These are phyloP conservation scores for Hibiscus trionum DNA, from an alignment of 345 rosid genomes.

Conservation along the genomic window DNA sequence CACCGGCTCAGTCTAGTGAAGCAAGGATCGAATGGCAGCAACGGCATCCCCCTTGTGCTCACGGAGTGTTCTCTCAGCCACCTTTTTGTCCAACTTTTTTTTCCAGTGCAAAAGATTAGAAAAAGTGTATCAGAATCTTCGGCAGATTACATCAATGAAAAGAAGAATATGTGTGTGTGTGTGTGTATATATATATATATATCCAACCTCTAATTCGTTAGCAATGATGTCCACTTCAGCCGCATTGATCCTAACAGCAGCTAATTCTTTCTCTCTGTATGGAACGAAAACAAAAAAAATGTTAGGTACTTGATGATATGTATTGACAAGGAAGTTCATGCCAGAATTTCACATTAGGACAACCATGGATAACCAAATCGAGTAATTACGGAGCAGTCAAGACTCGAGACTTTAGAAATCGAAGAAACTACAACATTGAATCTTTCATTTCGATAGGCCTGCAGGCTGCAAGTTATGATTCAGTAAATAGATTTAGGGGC, in stretches of 20 bases:
- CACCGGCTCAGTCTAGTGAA: slow-evolving; percentile 25
- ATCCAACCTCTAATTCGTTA: slow-evolving; percentile 81
- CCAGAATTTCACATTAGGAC: background rate
- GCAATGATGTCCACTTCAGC: slow-evolving; percentile 87
- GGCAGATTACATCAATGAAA: background rate
- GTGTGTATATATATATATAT: background rate
- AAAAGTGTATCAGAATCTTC: background rate
- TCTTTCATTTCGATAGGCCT: background rate
- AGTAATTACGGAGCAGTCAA: background rate
- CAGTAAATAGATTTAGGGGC: background rate
- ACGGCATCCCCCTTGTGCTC: slow-evolving; percentile 98
- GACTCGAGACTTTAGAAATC: background rate
- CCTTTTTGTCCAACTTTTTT: slow-evolving; percentile 49
- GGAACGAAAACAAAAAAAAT: background rate
- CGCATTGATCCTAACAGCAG: slow-evolving; percentile 89
- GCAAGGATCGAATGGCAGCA: slow-evolving; percentile 77
- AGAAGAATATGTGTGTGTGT: background rate
- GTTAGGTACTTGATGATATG: background rate
- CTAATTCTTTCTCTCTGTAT: slow-evolving; percentile 86
- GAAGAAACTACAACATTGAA: background rate
- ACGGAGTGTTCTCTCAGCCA: slow-evolving; percentile 85
- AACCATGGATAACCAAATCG: no score
- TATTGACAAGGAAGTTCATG: background rate
- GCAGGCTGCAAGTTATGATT: background rate
- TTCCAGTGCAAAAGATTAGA: background rate